A percentile compares a stretch with the other conserved stretches of the same genome.
phyloP scores from a whole-genome alignment of 371 early-diverging fungal genomes.

The Coemansia sp. region DNA sequence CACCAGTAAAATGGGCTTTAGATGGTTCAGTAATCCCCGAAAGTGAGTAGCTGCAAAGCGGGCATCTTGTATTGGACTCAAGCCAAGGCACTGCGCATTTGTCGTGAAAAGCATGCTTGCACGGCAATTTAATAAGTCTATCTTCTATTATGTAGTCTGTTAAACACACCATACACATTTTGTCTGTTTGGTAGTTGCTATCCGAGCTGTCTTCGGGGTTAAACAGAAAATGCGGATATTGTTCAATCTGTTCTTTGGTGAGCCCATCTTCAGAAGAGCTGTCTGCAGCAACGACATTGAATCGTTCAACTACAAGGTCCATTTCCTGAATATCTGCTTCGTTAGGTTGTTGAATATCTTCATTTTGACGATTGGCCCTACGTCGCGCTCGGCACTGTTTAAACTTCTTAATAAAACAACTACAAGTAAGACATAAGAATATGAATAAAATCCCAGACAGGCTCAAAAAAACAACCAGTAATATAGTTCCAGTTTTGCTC shows the following conservation, averaged over 20 bases:
- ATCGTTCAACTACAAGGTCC: background rate
- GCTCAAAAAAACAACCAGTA: background rate
- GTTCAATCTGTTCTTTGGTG: background rate
- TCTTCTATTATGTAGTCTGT: constrained; percentile 58
- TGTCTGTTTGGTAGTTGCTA: background rate
- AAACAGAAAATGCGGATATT: background rate
- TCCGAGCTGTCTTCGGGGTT: background rate
- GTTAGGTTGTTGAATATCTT: background rate
- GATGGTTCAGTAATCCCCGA: no score
- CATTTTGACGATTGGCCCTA: background rate
- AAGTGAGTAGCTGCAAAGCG: constrained; percentile 51
- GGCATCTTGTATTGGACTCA: constrained; percentile 54
- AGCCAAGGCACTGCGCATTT: constrained; percentile 67
- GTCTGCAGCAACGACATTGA: background rate
- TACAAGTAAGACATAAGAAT: no score
- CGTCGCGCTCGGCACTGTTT: no score
- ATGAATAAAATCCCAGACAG: no score
- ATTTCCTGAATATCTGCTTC: no score
- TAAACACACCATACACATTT: constrained; percentile 63
- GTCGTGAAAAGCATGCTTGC: constrained; percentile 64
- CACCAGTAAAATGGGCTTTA: background rate
- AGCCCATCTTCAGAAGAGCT: background rate
- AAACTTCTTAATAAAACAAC: no score
- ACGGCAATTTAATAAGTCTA: constrained; percentile 58
- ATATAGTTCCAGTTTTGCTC: background rate